Evolutionary conservation across 805 yeast genomes (phyloP), one percentile per base, ranked within the genome.

Genomic region (Monosporozyma aquatica): DNA sequence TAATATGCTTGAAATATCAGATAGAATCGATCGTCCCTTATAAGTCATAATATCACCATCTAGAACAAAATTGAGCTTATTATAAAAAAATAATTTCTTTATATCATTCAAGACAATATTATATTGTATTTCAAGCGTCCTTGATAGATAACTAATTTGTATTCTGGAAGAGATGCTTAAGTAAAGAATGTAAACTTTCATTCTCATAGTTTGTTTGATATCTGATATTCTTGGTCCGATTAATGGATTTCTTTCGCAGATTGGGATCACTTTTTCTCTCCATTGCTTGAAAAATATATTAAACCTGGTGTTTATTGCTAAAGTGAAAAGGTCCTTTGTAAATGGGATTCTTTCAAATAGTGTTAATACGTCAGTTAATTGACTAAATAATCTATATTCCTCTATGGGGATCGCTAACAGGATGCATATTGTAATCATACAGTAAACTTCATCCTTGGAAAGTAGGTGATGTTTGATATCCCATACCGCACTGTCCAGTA

Each of bases 181-280:
- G 43, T 60, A 59, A 36, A 60, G 57, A 24, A 52, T 51, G 37
- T 54, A 55, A 13, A 60, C 53, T 38, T 59, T 60, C 28, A 49
- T 41, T 33, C 59, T 47, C 53, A 59, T 51, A 14, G 47, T 44
- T 24, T 29, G 36, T 17, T 50, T 47, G 2, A 54, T 52, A 9
- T 32, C 41, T 3, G 29, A 30, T 62, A 61, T 56, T 18, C 41
- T 43, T 14, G 43, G 45, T 22, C 38, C 37, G 9, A 60, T 40
- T 22, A 59, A 49, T 6, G 43, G 20, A 41, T 58, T 53, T 15
- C 41, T 15, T 13, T 20, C 8, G 30, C 56, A 55, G 8, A 39
- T 33, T 5, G 40, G 23, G 22, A 45, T 44, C 6, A 58, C 42
- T 1, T 43, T 47, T n/a, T 40, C 41, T 28, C 51, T 46, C 63